Evolutionary conservation across 257 asterid genomes (phyloP), one percentile per base, ranked within the genome.

Genomic region (Euphrasia confusa): DNA sequence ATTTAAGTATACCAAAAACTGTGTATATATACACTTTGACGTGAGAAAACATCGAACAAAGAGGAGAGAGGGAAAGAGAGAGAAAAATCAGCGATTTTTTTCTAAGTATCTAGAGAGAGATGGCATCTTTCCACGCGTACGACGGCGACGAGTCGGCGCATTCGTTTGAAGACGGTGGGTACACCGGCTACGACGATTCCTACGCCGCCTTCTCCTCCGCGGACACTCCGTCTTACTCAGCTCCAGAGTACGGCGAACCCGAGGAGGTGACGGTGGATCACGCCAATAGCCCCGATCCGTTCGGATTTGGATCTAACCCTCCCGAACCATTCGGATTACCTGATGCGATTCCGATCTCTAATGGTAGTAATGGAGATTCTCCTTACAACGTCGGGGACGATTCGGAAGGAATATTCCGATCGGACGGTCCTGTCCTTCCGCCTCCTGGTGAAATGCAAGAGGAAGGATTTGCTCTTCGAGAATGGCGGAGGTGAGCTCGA

Each of bases 381-480:
- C 67, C 88, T 37, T 88, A 72, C 37, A 70, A 74, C 67, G 14
- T 70, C 28, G 85, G 75, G 71, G 83, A 73, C 1, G 94, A 79
- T 75, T 61, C 84, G 33, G 93, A 87, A 57, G 96, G 84, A 18
- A 39, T 90, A 24, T 90, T 87, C 76, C 82, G 85, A 74, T 84
- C 95, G 26, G 96, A 83, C 58, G 96, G 96, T 6, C 86, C 96
- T 56, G 67, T 85, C 44, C 96, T 90, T 44, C 96, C 89, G 48
- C 95, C 97, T 66, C 95, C 95, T 21, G 68, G 45, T 72, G 90
- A 86, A 70, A 83, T 88, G 94, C 93, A 74, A 13, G 97, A 90
- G 50, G 90, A 90, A 79, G 93, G 96, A 56, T 79, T 69, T 63
- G 95, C 84, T 58, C 89, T 90, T 74, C 90, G 90, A 12, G 95